Percentiles rank a stretch among this genome's conserved stretches.
Evolutionary conservation across 495 filamentous ascomycete genomes (phyloP).

Genomic region (Tuber calosporum): DNA sequence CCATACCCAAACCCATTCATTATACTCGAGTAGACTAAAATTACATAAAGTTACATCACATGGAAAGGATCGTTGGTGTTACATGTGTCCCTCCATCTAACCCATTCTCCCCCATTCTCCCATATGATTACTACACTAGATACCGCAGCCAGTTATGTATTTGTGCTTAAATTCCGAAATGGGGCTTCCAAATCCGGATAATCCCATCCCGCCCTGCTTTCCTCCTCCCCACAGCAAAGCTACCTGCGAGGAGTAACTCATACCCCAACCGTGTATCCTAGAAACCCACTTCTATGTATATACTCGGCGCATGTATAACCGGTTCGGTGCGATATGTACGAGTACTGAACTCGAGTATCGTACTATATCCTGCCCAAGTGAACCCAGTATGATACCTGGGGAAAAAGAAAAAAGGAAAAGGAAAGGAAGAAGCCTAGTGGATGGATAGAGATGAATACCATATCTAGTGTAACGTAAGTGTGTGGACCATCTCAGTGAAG

Average conservation of each 20-base stretch:
- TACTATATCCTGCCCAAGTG: not conserved
- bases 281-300: not conserved
- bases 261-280: not conserved
- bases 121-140: too few species aligned
- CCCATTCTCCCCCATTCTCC: not conserved
- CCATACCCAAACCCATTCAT: not conserved
- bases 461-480: not conserved
- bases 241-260: too few species aligned
- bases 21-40: not conserved
- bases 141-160: not conserved
- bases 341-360: too few species aligned
- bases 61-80: not conserved
- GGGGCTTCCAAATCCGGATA: not conserved
- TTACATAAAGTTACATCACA: not conserved
- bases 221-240: too few species aligned
- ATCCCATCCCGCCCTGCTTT: not conserved
- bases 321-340: too few species aligned
- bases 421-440: too few species aligned
- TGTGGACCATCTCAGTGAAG: not conserved
- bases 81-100: not conserved
- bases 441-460: too few species aligned
- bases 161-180: not conserved
- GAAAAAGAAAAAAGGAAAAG: not conserved
- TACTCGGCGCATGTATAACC: not conserved
- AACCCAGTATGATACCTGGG: not conserved